Evolutionary conservation across 208 protist species (phyloP), one percentile per base, ranked within the genome.

Genomic region (Phytomonas sp.): DNA sequence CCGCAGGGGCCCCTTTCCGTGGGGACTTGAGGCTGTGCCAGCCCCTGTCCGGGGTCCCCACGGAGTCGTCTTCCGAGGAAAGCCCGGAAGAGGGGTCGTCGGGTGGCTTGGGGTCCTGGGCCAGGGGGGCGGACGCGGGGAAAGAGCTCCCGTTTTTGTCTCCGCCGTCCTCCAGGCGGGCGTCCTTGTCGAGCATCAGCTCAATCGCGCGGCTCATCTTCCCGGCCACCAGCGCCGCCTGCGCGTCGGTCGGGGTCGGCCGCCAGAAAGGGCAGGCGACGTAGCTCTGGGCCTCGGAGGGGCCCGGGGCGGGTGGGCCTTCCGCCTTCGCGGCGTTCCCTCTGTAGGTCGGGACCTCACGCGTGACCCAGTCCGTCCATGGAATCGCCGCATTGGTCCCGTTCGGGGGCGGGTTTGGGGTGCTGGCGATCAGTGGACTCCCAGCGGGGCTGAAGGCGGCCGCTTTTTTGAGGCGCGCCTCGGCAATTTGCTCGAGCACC

Each of bases 301-400:
- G 37, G 45, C 4, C 45, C 45, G 45, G 16, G 10, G 4, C 2
- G 45, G 45, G 8, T 19, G 11, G 45, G 4, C 45, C 45, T 26
- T 56, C 45, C 2, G 34, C 34, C 34, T 23, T 12, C 23, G 19
- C 2, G 1, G 45, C 19, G 45, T 26, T 26, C 19, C 45, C 45
- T 23, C 26, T 40, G 65, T 71, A 79, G 63, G 52, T 67, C 4
- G 60, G 84, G 40, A 69, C 75, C 33, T 65, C 67, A 29, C 69
- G 82, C 31, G 70, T 78, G 2, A 40, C 36, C 80, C 84, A 94
- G 61, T 72, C 56, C 26, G 75, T 71, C 86, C 88, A 94, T 29
- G 36, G 0, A 19, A 90, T 69, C 4, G 33, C 37, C 31, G 67
- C 76, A 67, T 87, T 83, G 0, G 64, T 79, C 11, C 64, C 79